phyloP scores from a whole-genome alignment of 2,329 filamentous ascomycete genomes.

The Plenodomus lindquistii region DNA sequence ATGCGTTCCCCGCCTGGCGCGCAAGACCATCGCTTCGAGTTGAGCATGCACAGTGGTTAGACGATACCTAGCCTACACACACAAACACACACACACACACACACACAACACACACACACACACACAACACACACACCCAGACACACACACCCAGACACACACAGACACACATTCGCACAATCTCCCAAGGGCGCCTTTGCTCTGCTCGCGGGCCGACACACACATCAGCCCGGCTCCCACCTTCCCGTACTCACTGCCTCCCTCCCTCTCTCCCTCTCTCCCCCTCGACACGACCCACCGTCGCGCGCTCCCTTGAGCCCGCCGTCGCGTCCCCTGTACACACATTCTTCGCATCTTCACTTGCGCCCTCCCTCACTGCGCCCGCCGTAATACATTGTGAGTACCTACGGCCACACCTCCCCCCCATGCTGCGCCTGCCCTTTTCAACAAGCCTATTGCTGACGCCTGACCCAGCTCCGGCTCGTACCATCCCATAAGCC shows the following conservation, averaged over 20 bases:
- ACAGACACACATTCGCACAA: slow-evolving; percentile 27
- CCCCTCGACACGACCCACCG: slow-evolving; percentile 10
- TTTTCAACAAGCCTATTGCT: slow-evolving; percentile 27
- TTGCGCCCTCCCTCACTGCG: slow-evolving; percentile 15
- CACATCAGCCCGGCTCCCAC: slow-evolving; percentile 32
- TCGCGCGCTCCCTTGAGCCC: slow-evolving; percentile 28
- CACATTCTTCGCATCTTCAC: slow-evolving; percentile 28
- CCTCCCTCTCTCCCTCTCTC: slow-evolving; percentile 19
- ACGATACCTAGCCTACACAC: slow-evolving; percentile 24
- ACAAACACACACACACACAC: not conserved
- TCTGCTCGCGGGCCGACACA: slow-evolving; percentile 20
- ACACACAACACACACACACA: no score
- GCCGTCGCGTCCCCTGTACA: slow-evolving; percentile 28
- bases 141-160: no score
- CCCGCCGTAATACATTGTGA: slow-evolving; percentile 19
- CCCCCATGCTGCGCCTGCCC: slow-evolving; percentile 8
- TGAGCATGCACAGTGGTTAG: slow-evolving; percentile 46
- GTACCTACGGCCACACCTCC: slow-evolving; percentile 15
- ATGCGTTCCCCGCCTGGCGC: slow-evolving; percentile 46
- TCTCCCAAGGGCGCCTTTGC: slow-evolving; percentile 35
- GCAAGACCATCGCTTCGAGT: slow-evolving; percentile 44
- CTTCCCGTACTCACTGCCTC: slow-evolving; percentile 21
- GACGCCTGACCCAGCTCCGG: slow-evolving; percentile 40
- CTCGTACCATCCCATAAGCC: slow-evolving; percentile 29
- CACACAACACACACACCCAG: no score